These are phyloP conservation scores for Sclerotinia sclerotiorum DNA, from an alignment of 2,329 filamentous ascomycete genomes.

Conservation along the genomic window DNA sequence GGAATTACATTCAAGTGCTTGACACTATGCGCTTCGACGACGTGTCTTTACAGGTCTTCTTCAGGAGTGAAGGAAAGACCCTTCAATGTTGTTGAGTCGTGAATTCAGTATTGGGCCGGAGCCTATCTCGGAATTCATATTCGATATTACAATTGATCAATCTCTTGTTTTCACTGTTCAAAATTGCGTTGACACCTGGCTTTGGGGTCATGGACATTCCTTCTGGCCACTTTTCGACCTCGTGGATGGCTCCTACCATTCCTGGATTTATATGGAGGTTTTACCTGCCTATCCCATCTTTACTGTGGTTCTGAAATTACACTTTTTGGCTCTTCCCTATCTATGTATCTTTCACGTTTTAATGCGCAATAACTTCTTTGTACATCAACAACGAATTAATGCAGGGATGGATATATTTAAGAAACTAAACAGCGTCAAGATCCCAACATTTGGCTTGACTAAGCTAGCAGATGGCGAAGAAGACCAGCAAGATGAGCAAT, in stretches of 20 bases:
- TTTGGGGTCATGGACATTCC: not conserved
- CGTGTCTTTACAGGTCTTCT: not conserved
- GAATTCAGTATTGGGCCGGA: not conserved
- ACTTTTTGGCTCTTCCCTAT: too few relatives aligned
- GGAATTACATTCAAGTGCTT: not conserved
- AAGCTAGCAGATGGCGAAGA: not conserved
- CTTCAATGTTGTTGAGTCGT: not conserved
- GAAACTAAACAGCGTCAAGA: too few relatives aligned
- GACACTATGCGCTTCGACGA: not conserved
- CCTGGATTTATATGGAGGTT: not conserved
- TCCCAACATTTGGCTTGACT: too few relatives aligned
- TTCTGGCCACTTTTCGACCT: not conserved
- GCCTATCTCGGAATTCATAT: not conserved
- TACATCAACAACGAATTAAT: not conserved
- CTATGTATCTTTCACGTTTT: not conserved
- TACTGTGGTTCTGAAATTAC: not conserved
- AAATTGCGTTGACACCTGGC: not conserved
- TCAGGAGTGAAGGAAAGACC: too few relatives aligned
- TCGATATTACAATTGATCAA: not conserved
- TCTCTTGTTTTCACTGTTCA: not conserved
- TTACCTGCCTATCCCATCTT: slow-evolving; percentile 1
- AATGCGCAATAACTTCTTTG: not conserved
- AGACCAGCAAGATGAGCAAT: not conserved
- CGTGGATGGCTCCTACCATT: not conserved
- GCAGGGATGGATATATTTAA: too few relatives aligned